Evolutionary conservation across 805 yeast genomes (phyloP).

Genomic region (Saccharomycopsis sp.): DNA sequence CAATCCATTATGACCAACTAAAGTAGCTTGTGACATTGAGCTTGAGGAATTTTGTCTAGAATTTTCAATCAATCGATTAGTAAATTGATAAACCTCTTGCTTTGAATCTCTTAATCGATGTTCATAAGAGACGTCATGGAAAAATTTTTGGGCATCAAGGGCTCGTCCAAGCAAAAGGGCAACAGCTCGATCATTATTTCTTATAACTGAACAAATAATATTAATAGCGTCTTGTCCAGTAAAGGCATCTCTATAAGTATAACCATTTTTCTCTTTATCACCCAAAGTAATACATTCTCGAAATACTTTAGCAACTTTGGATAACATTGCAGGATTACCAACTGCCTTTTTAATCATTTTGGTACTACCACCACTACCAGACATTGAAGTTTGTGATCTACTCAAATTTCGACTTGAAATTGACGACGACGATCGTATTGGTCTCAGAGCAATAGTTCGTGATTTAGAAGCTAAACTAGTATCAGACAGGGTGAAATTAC

Average conservation of each 20-base stretch:
- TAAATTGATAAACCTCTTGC: conserved; percentile 82
- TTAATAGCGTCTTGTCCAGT: conserved; percentile 94
- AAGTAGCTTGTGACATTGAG: conserved; percentile 6
- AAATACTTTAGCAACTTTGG: conserved; percentile 76
- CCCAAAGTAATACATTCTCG: conserved; percentile 62
- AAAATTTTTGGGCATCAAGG: conserved; percentile 86
- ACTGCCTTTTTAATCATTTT: conserved; percentile 39
- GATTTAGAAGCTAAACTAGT: conserved; percentile 1
- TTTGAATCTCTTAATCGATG: conserved; percentile 85
- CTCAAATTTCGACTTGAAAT: conserved; percentile 2
- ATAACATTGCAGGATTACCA: conserved; percentile 85
- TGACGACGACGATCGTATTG: conserved; percentile 11
- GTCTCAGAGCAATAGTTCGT: conserved; percentile 4
- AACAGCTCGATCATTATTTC: conserved; percentile 86
- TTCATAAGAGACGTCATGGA: conserved; percentile 93
- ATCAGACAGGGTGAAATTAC: background rate
- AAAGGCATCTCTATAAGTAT: conserved; percentile 82
- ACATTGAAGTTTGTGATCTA: conserved; percentile 9
- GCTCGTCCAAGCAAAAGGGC: conserved; percentile 87
- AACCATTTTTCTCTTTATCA: conserved; percentile 84
- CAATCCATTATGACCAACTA: conserved; percentile 18
- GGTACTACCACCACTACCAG: conserved; percentile 3
- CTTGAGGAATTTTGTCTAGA: conserved; percentile 21
- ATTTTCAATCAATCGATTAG: conserved; percentile 41
- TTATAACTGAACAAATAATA: conserved; percentile 72